phyloP scores from a whole-genome alignment of 2,329 filamentous ascomycete species.

The Lachnellula arida region DNA sequence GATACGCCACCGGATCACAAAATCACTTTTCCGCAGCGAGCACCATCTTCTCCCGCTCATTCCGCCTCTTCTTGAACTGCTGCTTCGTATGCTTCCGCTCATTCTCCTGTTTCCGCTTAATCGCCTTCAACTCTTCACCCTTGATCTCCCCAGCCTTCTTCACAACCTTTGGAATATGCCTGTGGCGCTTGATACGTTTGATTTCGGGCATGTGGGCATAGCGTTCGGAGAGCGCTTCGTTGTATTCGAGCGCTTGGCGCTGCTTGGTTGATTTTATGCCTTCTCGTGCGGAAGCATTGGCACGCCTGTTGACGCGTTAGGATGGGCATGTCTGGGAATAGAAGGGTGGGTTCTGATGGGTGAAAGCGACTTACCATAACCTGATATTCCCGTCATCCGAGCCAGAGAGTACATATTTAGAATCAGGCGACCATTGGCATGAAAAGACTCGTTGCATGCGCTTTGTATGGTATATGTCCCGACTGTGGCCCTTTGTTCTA shows the following conservation, averaged over 20 bases:
- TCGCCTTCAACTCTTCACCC: conserved; percentile 75
- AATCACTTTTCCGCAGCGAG: conserved; percentile 45
- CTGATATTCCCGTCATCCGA: conserved; percentile 91
- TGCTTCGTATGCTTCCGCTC: conserved; percentile 87
- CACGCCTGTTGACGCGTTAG: conserved; percentile 45
- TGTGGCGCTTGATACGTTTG: conserved; percentile 80
- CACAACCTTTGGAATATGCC: conserved; percentile 85
- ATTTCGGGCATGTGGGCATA: conserved; percentile 98
- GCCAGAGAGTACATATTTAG: conserved; percentile 82
- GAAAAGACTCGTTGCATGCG: conserved; percentile 95
- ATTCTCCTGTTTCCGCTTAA: conserved; percentile 92
- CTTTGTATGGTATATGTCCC: conserved; percentile 96
- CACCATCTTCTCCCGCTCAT: conserved; percentile 91
- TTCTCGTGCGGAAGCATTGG: conserved; percentile 75
- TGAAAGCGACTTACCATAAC: conserved; percentile 49
- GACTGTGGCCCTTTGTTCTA: conserved; percentile 72
- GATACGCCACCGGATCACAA: conserved; percentile 1
- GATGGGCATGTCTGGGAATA: too few species aligned
- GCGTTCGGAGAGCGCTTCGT: conserved; percentile 73
- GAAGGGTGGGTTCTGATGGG: too few species aligned
- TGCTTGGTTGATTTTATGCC: conserved; percentile 84
- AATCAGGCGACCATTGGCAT: conserved; percentile 79
- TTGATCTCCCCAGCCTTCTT: conserved; percentile 98
- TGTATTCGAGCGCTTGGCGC: conserved; percentile 86
- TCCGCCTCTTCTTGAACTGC: conserved; percentile 65